Evolutionary conservation across 2,329 filamentous ascomycete species (phyloP).

Genomic region (Cyphellophora europaea): DNA sequence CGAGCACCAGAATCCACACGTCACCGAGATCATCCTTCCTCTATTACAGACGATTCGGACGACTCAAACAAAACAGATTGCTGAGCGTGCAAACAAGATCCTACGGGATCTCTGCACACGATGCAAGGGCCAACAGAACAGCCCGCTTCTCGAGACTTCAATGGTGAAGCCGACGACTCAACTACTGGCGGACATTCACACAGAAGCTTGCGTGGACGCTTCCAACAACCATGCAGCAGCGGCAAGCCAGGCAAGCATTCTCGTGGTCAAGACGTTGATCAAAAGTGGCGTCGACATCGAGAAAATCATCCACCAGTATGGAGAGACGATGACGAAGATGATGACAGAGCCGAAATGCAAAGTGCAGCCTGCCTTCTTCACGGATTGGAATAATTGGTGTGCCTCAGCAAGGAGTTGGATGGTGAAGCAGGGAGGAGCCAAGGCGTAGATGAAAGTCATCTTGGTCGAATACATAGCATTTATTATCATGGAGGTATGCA

Average conservation of each 20-base stretch:
- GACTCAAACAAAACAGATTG: conserved; percentile 67
- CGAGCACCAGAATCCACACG: conserved; percentile 58
- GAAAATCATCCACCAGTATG: conserved; percentile 34
- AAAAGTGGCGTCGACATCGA: conserved; percentile 47
- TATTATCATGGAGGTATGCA: too few relatives aligned
- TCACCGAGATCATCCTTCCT: conserved; percentile 63
- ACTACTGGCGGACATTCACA: conserved; percentile 45
- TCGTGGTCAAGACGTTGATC: conserved; percentile 38
- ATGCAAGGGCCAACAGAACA: conserved; percentile 38
- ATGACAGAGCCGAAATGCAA: conserved; percentile 47
- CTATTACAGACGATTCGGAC: conserved; percentile 66
- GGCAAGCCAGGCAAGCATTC: conserved; percentile 52
- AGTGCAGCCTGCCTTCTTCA: conserved; percentile 58
- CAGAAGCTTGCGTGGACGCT: conserved; percentile 44
- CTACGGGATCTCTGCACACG: conserved; percentile 63
- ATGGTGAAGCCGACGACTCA: conserved; percentile 4
- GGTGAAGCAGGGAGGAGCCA: too few relatives aligned
- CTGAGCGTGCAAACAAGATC: conserved; percentile 62
- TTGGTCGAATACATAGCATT: too few relatives aligned
- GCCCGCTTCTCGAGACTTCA: conserved; percentile 35
- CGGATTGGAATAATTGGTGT: conserved; percentile 68
- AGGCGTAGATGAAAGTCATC: too few relatives aligned
- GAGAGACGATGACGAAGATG: conserved; percentile 51
- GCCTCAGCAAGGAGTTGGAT: conserved; percentile 26
- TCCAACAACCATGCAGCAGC: conserved; percentile 65